Conservation (phyloP, 106 monocot genomes). For the Platanthera guangdongensis region DNA sequence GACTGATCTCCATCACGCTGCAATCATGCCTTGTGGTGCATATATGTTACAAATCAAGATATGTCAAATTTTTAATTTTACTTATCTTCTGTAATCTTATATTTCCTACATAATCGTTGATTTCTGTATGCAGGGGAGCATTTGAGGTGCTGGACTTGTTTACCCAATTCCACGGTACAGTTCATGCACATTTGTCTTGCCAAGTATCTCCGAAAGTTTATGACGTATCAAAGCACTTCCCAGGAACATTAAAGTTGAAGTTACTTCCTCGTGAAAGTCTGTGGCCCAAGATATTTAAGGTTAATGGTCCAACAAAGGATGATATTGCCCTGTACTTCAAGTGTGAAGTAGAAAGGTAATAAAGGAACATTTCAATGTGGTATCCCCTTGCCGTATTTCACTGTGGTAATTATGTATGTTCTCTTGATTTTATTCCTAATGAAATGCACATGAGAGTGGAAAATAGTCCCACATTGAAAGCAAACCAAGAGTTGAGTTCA, state of each 20-base stretch:
- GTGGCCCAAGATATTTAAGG: slow-evolving; percentile 23
- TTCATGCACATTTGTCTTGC: slow-evolving; percentile 17
- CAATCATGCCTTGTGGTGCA: too few species aligned
- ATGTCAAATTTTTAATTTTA: neutral
- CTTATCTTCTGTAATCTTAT: neutral
- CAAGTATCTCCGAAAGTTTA: slow-evolving; percentile 22
- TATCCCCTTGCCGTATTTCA: slow-evolving; percentile 1
- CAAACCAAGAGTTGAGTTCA: neutral
- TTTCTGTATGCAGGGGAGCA: slow-evolving; percentile 13
- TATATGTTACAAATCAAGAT: neutral
- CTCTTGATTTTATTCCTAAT: neutral
- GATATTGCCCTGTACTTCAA: slow-evolving; percentile 28
- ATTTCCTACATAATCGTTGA: neutral
- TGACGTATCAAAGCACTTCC: slow-evolving; percentile 16
- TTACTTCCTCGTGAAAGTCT: slow-evolving; percentile 11
- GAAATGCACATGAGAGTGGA: neutral
- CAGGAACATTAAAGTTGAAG: slow-evolving; percentile 17
- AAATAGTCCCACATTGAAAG: neutral
- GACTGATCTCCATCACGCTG: too few species aligned
- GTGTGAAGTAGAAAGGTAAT: slow-evolving; percentile 9
- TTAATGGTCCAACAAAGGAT: slow-evolving; percentile 13
- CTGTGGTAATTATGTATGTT: neutral
- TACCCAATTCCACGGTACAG: slow-evolving; percentile 2
- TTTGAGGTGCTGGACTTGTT: slow-evolving; percentile 20
- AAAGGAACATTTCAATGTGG: neutral